Evolutionary conservation across 169 alveolate species (phyloP).

Genomic region (Besnoitia besnoiti): DNA sequence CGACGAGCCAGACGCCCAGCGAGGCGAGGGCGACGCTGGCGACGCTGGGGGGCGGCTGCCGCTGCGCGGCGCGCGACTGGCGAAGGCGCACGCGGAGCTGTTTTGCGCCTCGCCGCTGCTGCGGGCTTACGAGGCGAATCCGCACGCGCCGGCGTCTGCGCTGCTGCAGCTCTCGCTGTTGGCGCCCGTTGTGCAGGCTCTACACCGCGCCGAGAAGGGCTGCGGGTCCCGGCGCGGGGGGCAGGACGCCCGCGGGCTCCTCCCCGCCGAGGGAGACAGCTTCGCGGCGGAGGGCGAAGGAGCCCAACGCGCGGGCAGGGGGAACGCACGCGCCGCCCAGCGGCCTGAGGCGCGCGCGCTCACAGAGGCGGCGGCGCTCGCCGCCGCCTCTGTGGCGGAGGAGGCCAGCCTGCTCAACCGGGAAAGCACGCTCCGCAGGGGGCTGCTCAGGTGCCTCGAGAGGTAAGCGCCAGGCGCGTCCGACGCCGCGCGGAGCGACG

Average conservation of each 20-base stretch:
- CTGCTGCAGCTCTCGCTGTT: not conserved
- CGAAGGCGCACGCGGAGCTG: not conserved
- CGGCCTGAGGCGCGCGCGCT: too few species aligned
- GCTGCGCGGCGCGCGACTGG: not conserved
- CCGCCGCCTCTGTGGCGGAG: not conserved
- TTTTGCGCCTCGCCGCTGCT: constrained; percentile 27
- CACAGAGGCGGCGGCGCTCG: constrained; percentile 18
- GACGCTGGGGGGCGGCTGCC: not conserved
- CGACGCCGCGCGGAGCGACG: not conserved
- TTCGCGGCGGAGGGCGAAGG: not conserved
- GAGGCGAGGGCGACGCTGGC: not conserved
- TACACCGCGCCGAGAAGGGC: not conserved
- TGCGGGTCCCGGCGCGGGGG: not conserved
- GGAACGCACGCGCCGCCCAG: too few species aligned
- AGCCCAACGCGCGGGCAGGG: too few species aligned
- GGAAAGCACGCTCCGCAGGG: not conserved
- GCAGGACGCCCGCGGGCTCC: not conserved
- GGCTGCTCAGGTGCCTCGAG: not conserved
- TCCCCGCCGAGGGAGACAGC: not conserved
- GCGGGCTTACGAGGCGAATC: not conserved
- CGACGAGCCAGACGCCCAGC: not conserved
- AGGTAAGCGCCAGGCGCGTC: not conserved
- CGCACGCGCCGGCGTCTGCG: not conserved
- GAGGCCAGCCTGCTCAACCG: not conserved
- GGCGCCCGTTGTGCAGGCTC: constrained; percentile 15